These are phyloP conservation scores for Rhodomyrtus tomentosa DNA, from an alignment of 345 rosid genomes.

Conservation along the genomic window DNA sequence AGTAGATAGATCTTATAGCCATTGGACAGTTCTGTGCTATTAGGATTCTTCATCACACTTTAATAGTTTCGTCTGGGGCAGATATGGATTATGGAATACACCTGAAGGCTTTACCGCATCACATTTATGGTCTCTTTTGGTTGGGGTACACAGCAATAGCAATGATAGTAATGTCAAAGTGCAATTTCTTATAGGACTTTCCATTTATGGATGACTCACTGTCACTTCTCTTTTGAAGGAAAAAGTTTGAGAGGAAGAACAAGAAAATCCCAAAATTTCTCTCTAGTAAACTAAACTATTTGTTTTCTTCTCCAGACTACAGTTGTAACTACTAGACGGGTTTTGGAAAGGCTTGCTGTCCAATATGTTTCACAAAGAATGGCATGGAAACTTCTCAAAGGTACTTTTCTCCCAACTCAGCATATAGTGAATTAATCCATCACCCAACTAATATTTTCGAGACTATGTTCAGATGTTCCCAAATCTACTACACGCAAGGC, in stretches of 20 bases:
- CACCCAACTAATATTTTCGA: neutral
- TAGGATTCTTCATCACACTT: neutral
- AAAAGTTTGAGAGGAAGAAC: neutral
- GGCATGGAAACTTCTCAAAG: slow-evolving; percentile 99
- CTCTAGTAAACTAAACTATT: neutral
- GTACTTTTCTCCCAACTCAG: slow-evolving; percentile 14
- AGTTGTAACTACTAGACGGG: slow-evolving; percentile 76
- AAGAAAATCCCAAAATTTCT: neutral
- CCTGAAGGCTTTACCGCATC: neutral
- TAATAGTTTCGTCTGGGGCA: neutral
- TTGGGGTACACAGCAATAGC: neutral
- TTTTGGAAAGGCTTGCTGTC: slow-evolving; percentile 82
- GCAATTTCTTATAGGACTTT: neutral
- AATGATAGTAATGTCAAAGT: neutral
- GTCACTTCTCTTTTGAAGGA: neutral
- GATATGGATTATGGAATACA: neutral
- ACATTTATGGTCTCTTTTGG: neutral
- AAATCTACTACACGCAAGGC: slow-evolving; percentile 76
- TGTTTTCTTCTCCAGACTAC: slow-evolving; percentile 48
- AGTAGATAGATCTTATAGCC: neutral
- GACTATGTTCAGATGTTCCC: slow-evolving; percentile 52
- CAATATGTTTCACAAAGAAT: slow-evolving; percentile 70
- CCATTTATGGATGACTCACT: neutral
- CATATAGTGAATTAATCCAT: neutral
- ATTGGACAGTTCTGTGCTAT: neutral